phyloP scores from a whole-genome alignment of 257 asterid species.

The Oldenlandia corymbosa region DNA sequence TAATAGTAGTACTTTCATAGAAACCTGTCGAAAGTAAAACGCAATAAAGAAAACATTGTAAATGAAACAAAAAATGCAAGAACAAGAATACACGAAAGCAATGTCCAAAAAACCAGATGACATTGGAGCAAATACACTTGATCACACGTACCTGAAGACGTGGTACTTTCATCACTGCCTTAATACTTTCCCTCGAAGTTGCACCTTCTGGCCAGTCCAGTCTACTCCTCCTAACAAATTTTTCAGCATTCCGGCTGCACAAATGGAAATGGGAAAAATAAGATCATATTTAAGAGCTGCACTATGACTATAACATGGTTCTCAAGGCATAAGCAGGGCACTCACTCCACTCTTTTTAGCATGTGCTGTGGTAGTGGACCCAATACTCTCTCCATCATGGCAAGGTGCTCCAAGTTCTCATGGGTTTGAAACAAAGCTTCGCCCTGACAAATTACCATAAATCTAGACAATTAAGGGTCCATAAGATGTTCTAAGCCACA shows the following conservation, averaged over 20 bases:
- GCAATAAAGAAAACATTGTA: not conserved
- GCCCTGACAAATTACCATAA: slow-evolving; percentile 33
- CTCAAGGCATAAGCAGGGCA: slow-evolving; percentile 5
- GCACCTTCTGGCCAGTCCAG: slow-evolving; percentile 57
- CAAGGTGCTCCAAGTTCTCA: slow-evolving; percentile 47
- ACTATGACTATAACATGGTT: slow-evolving; percentile 1
- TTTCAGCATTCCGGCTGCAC: slow-evolving; percentile 45
- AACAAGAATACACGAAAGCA: not conserved
- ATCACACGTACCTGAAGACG: slow-evolving; percentile 38
- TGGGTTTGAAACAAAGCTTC: slow-evolving; percentile 55
- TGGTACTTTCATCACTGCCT: slow-evolving; percentile 38
- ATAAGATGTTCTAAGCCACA: slow-evolving; percentile 9
- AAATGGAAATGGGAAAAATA: slow-evolving; percentile 4
- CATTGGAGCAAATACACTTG: too few relatives aligned
- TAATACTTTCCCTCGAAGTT: slow-evolving; percentile 46
- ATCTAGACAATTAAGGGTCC: not conserved
- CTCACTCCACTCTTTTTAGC: slow-evolving; percentile 48
- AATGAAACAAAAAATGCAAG: not conserved
- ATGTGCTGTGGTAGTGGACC: slow-evolving; percentile 42
- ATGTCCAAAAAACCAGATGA: not conserved
- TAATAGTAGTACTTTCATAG: too few relatives aligned
- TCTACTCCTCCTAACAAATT: slow-evolving; percentile 45
- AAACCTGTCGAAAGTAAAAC: too few relatives aligned
- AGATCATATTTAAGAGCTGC: not conserved
- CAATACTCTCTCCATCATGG: slow-evolving; percentile 53